A percentile compares a stretch with the other conserved stretches of the same genome.
Conservation (phyloP, 768 basidiomycete species). For the Agrocybe praecox region DNA sequence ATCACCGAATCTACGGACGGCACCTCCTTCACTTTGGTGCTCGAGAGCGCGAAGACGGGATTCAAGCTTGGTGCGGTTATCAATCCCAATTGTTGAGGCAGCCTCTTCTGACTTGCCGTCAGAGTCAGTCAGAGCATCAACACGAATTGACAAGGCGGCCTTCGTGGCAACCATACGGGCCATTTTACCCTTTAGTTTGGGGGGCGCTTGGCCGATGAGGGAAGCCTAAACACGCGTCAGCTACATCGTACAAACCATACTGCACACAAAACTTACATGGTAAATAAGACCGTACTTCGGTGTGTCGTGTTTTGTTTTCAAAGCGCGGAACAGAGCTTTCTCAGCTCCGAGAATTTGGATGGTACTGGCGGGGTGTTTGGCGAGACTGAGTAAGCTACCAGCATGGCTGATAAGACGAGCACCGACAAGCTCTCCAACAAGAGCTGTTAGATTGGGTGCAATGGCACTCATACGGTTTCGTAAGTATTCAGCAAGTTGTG, state of each 20-base stretch:
- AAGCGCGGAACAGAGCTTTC: slow-evolving; percentile 95
- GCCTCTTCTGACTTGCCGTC: slow-evolving; percentile 85
- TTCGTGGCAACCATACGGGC: slow-evolving; percentile 99
- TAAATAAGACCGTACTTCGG: slow-evolving; percentile 99
- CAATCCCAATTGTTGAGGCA: slow-evolving; percentile 88
- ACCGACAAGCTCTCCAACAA: slow-evolving; percentile 92
- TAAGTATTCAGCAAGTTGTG: slow-evolving; percentile 95
- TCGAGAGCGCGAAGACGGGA: slow-evolving; percentile 90
- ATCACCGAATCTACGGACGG: slow-evolving; percentile 66
- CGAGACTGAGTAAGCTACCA: slow-evolving; percentile 90
- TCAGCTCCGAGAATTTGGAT: slow-evolving; percentile 98
- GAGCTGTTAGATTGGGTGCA: slow-evolving; percentile 92
- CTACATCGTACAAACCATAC: not conserved
- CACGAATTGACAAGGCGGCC: slow-evolving; percentile 94
- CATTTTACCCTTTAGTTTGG: slow-evolving; percentile 99
- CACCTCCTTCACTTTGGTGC: slow-evolving; percentile 73
- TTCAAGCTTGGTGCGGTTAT: slow-evolving; percentile 94
- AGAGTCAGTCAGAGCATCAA: slow-evolving; percentile 92
- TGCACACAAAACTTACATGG: slow-evolving; percentile 58
- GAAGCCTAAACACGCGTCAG: slow-evolving; percentile 61
- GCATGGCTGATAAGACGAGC: slow-evolving; percentile 95
- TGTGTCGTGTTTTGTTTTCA: slow-evolving; percentile 99
- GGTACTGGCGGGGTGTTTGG: slow-evolving; percentile 97
- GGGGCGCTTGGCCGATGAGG: slow-evolving; percentile 94
- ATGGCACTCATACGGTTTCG: slow-evolving; percentile 98